Evolutionary conservation across 2,329 filamentous ascomycete genomes (phyloP).

Genomic region (Hawksworthiomyces lignivorus): DNA sequence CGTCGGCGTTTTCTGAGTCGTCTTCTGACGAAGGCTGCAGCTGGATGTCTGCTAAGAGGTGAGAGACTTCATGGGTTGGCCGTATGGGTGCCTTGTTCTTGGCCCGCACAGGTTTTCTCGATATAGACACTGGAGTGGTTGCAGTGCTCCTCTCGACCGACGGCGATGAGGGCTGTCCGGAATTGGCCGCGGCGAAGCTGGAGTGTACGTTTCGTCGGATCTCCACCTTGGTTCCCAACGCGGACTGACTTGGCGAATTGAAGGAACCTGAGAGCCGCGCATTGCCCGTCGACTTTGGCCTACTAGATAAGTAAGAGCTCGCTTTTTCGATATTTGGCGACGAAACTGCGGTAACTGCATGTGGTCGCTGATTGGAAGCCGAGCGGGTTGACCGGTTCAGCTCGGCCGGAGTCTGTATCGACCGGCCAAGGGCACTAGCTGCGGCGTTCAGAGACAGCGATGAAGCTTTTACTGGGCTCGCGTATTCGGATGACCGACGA

Average conservation of each 20-base stretch:
- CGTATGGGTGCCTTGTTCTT: constrained; percentile 6
- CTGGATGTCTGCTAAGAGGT: constrained; percentile 14
- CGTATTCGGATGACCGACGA: constrained; percentile 34
- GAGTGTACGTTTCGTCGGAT: constrained; percentile 13
- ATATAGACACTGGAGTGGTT: background rate
- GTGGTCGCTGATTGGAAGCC: constrained; percentile 8
- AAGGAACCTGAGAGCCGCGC: background rate
- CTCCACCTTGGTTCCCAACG: constrained; percentile 7
- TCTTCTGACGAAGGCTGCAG: constrained; percentile 12
- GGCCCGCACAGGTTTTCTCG: background rate
- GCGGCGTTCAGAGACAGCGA: constrained; percentile 48
- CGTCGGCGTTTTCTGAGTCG: constrained; percentile 12
- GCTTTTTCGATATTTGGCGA: constrained; percentile 1
- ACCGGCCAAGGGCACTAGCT: constrained; percentile 39
- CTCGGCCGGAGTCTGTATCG: constrained; percentile 10
- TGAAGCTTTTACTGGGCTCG: constrained; percentile 21
- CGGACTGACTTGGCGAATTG: background rate
- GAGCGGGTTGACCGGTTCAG: constrained; percentile 10
- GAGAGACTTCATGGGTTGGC: constrained; percentile 7
- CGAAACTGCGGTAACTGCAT: background rate
- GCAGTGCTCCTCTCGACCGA: background rate
- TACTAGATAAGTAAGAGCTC: background rate
- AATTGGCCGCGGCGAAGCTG: constrained; percentile 4
- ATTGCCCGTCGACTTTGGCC: constrained; percentile 8
- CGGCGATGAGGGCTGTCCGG: background rate